Evolutionary conservation across 1,139 yeast species (phyloP).

Genomic region (Nematodospora anomalae): DNA sequence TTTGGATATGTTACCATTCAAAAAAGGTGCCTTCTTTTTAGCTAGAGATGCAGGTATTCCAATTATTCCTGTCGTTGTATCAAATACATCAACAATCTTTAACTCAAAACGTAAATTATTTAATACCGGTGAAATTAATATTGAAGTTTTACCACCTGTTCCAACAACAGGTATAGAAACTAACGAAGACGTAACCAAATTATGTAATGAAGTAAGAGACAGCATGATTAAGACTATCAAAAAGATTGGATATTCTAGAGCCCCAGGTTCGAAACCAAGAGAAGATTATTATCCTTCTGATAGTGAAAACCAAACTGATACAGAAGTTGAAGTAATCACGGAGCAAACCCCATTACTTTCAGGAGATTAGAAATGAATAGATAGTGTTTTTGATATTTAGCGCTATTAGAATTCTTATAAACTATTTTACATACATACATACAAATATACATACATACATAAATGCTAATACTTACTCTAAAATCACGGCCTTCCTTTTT

Average conservation of each 20-base stretch:
- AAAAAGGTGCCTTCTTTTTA: constrained; percentile 96
- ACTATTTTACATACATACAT: neutral
- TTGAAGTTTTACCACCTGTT: constrained; percentile 70
- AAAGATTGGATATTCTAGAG: constrained; percentile 35
- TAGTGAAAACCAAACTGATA: constrained; percentile 13
- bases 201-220: constrained; percentile 41
- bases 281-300: constrained; percentile 10
- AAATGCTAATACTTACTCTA: constrained; percentile 16
- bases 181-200: constrained; percentile 55
- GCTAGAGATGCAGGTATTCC: constrained; percentile 93
- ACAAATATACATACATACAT: neutral
- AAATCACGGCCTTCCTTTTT: constrained; percentile 35
- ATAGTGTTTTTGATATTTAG: neutral
- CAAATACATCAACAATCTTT: constrained; percentile 78
- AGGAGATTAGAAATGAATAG: constrained; percentile 11
- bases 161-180: constrained; percentile 54
- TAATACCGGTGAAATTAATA: constrained; percentile 59
- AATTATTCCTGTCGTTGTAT: constrained; percentile 80
- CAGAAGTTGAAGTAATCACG: constrained; percentile 19
- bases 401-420: neutral
- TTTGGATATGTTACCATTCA: constrained; percentile 79
- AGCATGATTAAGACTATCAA: constrained; percentile 32
- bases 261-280: constrained; percentile 12
- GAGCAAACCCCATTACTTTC: constrained; percentile 24
- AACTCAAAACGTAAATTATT: constrained; percentile 57